Evolutionary conservation across 352 stramenopile genomes (phyloP).

Genomic region (Phytophthora constricta): DNA sequence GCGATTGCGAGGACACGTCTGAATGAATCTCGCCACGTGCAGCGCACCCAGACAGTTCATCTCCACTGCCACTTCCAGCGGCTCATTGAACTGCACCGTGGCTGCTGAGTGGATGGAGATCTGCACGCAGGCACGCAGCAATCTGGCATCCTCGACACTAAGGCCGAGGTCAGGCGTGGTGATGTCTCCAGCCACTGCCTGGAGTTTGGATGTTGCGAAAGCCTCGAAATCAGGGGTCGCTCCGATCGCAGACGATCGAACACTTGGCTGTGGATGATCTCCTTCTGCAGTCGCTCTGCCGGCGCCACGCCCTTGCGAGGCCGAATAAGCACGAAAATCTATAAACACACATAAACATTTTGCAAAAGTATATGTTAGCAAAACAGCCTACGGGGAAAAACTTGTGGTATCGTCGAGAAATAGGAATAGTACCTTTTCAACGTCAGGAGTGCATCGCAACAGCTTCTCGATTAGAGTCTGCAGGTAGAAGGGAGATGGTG

Average conservation of each 20-base stretch:
- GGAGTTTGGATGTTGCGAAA: slow-evolving; percentile 65
- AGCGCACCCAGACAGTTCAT: slow-evolving; percentile 86
- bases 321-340: slow-evolving; percentile 83
- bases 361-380: slow-evolving; percentile 6
- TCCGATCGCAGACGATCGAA: slow-evolving; percentile 75
- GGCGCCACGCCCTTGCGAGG: slow-evolving; percentile 73
- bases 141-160: slow-evolving; percentile 41
- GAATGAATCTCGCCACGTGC: slow-evolving; percentile 66
- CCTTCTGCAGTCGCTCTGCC: slow-evolving; percentile 63
- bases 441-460: slow-evolving; percentile 64
- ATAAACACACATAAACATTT: slow-evolving; percentile 4
- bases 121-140: slow-evolving; percentile 56
- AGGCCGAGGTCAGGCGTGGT: slow-evolving; percentile 72
- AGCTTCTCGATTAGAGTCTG: slow-evolving; percentile 86
- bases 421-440: slow-evolving; percentile 52
- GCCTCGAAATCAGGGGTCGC: slow-evolving; percentile 49
- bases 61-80: slow-evolving; percentile 84
- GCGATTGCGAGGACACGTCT: slow-evolving; percentile 52
- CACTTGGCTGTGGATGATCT: slow-evolving; percentile 77
- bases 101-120: slow-evolving; percentile 88
- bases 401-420: too few relatives aligned
- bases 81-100: slow-evolving; percentile 88
- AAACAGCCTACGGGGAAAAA: not conserved
- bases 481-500: not conserved
- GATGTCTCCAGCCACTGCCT: slow-evolving; percentile 73